Conservation (phyloP, 306 rosid species). For the Cucumis melo region DNA sequence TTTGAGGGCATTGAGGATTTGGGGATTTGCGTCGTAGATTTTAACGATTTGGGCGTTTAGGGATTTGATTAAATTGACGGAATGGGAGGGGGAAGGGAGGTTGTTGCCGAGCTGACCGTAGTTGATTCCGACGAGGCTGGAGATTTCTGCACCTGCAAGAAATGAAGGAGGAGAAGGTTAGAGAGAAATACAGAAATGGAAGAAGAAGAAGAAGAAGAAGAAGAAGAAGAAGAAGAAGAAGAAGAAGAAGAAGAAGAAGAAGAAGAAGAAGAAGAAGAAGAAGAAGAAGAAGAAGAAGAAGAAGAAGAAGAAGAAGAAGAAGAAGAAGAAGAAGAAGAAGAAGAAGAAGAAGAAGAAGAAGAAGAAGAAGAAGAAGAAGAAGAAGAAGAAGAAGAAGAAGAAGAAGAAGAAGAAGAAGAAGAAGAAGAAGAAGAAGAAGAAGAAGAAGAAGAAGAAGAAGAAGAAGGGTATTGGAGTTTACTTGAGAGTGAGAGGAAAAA, state of each 20-base stretch:
- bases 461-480: not conserved
- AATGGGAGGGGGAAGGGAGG: constrained; percentile 38
- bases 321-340: not conserved
- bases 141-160: constrained; percentile 34
- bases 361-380: not conserved
- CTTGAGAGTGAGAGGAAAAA: not conserved
- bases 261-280: not conserved
- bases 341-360: not conserved
- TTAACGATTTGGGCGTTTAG: constrained; percentile 52
- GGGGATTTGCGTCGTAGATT: constrained; percentile 33
- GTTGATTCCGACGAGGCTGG: constrained; percentile 41
- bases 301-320: not conserved
- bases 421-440: not conserved
- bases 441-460: not conserved
- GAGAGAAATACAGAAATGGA: not conserved
- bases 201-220: not conserved
- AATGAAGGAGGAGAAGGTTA: not conserved
- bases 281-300: not conserved
- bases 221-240: not conserved
- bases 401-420: not conserved
- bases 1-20: constrained; percentile 38
- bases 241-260: not conserved
- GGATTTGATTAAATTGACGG: constrained; percentile 34
- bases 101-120: constrained; percentile 68
- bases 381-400: not conserved